Evolutionary conservation across 139 green algal genomes (phyloP), one percentile per base, ranked within the genome.

Genomic region (Tetraselmis striata): DNA sequence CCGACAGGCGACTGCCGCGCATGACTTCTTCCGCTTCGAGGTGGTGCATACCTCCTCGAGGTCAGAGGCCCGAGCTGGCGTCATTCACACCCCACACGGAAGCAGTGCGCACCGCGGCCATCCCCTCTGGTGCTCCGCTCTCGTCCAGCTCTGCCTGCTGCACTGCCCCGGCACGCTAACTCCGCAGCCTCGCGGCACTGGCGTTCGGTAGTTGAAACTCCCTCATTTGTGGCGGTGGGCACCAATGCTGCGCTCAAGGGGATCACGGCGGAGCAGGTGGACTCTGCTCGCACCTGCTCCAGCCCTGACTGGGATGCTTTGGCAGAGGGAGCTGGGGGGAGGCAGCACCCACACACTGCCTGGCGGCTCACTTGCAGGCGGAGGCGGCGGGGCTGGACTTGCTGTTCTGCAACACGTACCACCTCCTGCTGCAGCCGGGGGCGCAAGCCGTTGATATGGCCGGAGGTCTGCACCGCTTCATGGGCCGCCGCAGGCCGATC

Each of bases 201-300:
- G 5, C 18, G 45, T 67, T 67, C 11, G 11, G 45, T 18, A 67
- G 45, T 92, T 0, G 76, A 86, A 29, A 92, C 89, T 23, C 89
- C 89, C 1, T 81, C 83, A 1, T 92, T 85, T 76, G 87, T 92
- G 29, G 76, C 89, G 0, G 89, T 92, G 2, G 89, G 79, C 27
- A 92, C 89, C 32, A 91, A 91, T 28, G 89, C 77, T 1, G 87
- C 85, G n/a, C 58, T 92, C 1, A 92, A 92, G 76, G 83, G 79
- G 5, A 76, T 91, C 74, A 29, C 31, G 28, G 58, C 80, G 31
- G 18, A 32, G 25, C 45, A 82, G 45, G 23, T 84, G 28, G 75
- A 79, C 32, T n/a, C n/a, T n/a, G n/a, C n/a, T n/a, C n/a, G n/a
- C n/a, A n/a, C n/a, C n/a, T n/a, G n/a, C n/a, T n/a, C n/a, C n/a